These are phyloP conservation scores for Poronia punctata DNA, from an alignment of 495 filamentous ascomycete genomes.

Conservation along the genomic window DNA sequence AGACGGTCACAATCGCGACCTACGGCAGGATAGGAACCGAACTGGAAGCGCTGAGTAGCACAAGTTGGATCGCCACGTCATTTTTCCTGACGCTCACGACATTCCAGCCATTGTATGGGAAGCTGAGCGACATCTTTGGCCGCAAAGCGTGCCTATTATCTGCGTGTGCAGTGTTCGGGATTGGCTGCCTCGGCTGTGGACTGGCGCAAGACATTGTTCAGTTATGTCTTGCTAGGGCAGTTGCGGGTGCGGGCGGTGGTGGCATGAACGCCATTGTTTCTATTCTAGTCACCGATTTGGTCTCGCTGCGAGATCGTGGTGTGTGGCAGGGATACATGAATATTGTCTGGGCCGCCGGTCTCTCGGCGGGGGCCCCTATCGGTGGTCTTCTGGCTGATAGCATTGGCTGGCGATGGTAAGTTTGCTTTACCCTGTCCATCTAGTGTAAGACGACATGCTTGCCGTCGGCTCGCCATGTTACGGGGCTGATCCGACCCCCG, in stretches of 20 bases:
- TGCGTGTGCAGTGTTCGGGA: slow-evolving; percentile 66
- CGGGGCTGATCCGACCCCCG: too few relatives aligned
- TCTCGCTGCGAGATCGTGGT: slow-evolving; percentile 68
- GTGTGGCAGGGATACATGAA: slow-evolving; percentile 81
- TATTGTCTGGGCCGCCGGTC: slow-evolving; percentile 66
- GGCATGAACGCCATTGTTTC: slow-evolving; percentile 73
- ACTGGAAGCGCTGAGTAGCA: slow-evolving; percentile 67
- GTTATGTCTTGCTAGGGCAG: slow-evolving; percentile 60
- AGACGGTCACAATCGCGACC: slow-evolving; percentile 72
- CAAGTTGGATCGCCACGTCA: slow-evolving; percentile 81
- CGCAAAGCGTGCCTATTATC: slow-evolving; percentile 70
- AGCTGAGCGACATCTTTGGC: slow-evolving; percentile 74
- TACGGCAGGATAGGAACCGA: slow-evolving; percentile 81
- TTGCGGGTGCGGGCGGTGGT: slow-evolving; percentile 67
- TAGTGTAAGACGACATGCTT: neutral
- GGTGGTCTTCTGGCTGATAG: slow-evolving; percentile 70
- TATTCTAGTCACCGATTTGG: slow-evolving; percentile 72
- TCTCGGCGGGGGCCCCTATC: slow-evolving; percentile 64
- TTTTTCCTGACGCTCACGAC: slow-evolving; percentile 72
- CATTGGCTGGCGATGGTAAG: slow-evolving; percentile 77
- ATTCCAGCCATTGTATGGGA: slow-evolving; percentile 76
- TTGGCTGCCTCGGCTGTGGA: slow-evolving; percentile 68
- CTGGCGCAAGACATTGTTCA: slow-evolving; percentile 61
- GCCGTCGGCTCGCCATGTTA: too few relatives aligned
- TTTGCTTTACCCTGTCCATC: slow-evolving; percentile 1